Base-by-base conservation (phyloP, 2,329 filamentous ascomycete genomes). In the Tolypocladium sp. region DNA sequence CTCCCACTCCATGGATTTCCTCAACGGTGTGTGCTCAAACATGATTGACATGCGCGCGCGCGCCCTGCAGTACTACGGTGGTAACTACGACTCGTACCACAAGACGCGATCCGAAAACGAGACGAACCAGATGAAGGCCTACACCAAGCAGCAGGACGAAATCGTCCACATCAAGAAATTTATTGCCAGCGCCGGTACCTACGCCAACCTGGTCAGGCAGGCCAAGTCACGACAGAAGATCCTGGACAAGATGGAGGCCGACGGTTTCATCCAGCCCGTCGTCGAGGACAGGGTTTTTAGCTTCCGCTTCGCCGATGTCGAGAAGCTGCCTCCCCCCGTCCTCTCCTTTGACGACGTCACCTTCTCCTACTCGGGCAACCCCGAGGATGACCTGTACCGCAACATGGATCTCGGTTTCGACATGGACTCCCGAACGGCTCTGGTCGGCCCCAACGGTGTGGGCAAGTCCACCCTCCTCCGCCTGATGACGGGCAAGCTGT, bases 141-240 rank as follows among this genome's bases (percentile, higher is more conserved):
- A 99, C 82, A 83, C 90, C 76, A 99, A 99, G 84, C 94, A 99
- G 76, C 94, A 99, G 75, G 94, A 99, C 63, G 94, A 99, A 82
- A 99, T 99, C 75, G 84, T 87, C 67, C 95, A 99, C 82, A 99
- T 99, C 84, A 97, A 99, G 84, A 97, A 97, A 80, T 99, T 99
- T 83, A 99, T 99, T 75, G 94, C 95, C 71, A 97, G 93, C 63
- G 94, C 94, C 60, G 94, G 95, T 92, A 99, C 94, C 62, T 99
- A 99, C 73, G 94, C 95, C 85, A 99, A 99, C 82, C 84, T 99
- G 82, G 94, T 99, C 73, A 86, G 91, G 76, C 94, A 99, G 79
- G 95, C 95, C 77, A 99, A 99, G 84, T 97, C 94, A 51, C 88
- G 94, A 65, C 94, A 99, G 79, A 99, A 99, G 91, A 97, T 97